Evolutionary conservation across 371 early-diverging fungal species (phyloP).

Genomic region (Mortierella sp.): DNA sequence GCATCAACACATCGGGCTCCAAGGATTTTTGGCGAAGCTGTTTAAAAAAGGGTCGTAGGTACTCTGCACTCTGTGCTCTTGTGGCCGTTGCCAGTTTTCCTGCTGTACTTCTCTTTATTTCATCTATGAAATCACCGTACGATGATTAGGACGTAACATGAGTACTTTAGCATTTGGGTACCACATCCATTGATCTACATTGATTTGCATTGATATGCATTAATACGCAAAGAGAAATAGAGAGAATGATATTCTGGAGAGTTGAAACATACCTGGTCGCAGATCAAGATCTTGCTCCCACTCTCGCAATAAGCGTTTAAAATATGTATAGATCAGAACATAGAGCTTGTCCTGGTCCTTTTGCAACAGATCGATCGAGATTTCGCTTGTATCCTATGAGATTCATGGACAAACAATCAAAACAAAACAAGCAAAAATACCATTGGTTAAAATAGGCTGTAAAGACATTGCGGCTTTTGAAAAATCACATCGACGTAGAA

Average conservation of each 20-base stretch:
- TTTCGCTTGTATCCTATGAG: constrained; percentile 67
- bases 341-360: constrained; percentile 82
- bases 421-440: constrained; percentile 28
- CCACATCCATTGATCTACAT: background rate
- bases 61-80: constrained; percentile 88
- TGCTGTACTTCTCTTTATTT: constrained; percentile 72
- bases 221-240: too few species aligned
- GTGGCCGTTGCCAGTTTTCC: constrained; percentile 89
- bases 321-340: constrained; percentile 85
- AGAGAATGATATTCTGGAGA: too few species aligned
- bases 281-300: constrained; percentile 90
- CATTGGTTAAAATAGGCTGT: background rate
- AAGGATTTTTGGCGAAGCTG: constrained; percentile 82
- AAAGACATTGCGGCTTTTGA: background rate
- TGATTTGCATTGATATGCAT: too few species aligned
- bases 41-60: constrained; percentile 92
- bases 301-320: constrained; percentile 84
- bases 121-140: too few species aligned
- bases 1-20: constrained; percentile 87
- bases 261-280: constrained; percentile 69
- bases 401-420: background rate
- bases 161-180: background rate
- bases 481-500: background rate
- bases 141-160: background rate
- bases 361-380: constrained; percentile 76